phyloP scores from a whole-genome alignment of 2,329 filamentous ascomycete species.

The Colletotrichum tamarilloi region DNA sequence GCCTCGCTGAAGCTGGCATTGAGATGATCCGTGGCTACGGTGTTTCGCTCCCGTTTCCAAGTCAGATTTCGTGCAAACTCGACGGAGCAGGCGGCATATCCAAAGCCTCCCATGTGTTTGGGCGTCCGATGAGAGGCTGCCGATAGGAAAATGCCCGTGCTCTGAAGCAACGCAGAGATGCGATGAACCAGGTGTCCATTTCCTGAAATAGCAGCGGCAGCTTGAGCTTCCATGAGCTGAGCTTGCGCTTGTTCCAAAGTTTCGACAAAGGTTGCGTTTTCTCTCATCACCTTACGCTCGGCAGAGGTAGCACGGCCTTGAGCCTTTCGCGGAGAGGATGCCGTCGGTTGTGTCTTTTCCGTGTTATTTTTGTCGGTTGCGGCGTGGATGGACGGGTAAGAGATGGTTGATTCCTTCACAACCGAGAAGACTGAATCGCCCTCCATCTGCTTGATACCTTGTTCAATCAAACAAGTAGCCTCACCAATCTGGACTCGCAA shows the following conservation, averaged over 20 bases:
- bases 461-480: slow-evolving; percentile 74
- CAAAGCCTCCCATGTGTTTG: slow-evolving; percentile 60
- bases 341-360: slow-evolving; percentile 47
- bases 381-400: slow-evolving; percentile 76
- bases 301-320: slow-evolving; percentile 22
- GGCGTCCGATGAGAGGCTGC: slow-evolving; percentile 64
- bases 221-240: slow-evolving; percentile 72
- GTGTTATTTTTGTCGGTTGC: slow-evolving; percentile 52
- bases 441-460: slow-evolving; percentile 78
- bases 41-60: slow-evolving; percentile 72
- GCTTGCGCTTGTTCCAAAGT: slow-evolving; percentile 74
- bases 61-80: slow-evolving; percentile 79
- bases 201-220: slow-evolving; percentile 62
- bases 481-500: slow-evolving; percentile 68
- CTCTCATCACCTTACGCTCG: slow-evolving; percentile 43
- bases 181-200: slow-evolving; percentile 71
- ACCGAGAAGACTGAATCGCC: slow-evolving; percentile 88
- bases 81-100: slow-evolving; percentile 71
- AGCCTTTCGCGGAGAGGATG: slow-evolving; percentile 49
- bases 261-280: slow-evolving; percentile 59
- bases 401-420: slow-evolving; percentile 91
- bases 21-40: slow-evolving; percentile 37
- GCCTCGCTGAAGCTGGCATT: slow-evolving; percentile 48
- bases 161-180: slow-evolving; percentile 72
- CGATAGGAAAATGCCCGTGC: slow-evolving; percentile 73